Conservation (phyloP, 2,329 filamentous ascomycete species). For the Sporothrix pseudoabietina region DNA sequence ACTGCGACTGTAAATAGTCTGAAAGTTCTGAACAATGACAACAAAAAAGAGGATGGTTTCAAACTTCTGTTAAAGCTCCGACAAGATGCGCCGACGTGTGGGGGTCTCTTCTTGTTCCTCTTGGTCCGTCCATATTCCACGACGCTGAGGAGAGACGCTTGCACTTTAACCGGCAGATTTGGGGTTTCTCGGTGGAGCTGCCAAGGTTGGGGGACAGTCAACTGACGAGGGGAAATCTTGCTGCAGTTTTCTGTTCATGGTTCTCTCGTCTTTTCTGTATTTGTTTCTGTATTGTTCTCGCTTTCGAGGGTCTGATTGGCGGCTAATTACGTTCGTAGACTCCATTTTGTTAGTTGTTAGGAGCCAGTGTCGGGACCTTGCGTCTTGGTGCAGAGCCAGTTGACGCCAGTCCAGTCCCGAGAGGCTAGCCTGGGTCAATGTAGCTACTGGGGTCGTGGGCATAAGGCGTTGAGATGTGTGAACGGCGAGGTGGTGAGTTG, state of each 20-base stretch:
- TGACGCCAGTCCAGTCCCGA: neutral
- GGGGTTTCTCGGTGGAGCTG: slow-evolving; percentile 1
- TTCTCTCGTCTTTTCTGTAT: neutral
- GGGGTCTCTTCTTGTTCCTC: neutral
- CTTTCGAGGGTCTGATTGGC: slow-evolving; percentile 17
- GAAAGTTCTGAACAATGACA: neutral
- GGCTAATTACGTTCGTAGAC: slow-evolving; percentile 27
- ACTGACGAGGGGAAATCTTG: neutral
- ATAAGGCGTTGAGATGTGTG: neutral
- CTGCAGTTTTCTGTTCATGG: neutral
- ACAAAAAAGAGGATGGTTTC: neutral
- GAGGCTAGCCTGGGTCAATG: neutral
- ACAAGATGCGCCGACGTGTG: neutral
- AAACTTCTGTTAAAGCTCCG: neutral
- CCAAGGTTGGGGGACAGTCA: neutral
- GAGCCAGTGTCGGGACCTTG: neutral
- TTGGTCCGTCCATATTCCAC: neutral
- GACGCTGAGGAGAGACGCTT: slow-evolving; percentile 12
- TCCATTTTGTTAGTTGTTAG: neutral
- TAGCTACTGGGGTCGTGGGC: slow-evolving; percentile 8
- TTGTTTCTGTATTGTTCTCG: neutral
- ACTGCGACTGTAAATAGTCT: neutral
- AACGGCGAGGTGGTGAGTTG: neutral
- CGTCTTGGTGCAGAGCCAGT: neutral
- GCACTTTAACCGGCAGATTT: slow-evolving; percentile 20